A percentile compares a stretch with the other conserved stretches of the same genome.
Conservation (phyloP, 1,139 yeast genomes). For the Sugiyamaella paludigena region DNA sequence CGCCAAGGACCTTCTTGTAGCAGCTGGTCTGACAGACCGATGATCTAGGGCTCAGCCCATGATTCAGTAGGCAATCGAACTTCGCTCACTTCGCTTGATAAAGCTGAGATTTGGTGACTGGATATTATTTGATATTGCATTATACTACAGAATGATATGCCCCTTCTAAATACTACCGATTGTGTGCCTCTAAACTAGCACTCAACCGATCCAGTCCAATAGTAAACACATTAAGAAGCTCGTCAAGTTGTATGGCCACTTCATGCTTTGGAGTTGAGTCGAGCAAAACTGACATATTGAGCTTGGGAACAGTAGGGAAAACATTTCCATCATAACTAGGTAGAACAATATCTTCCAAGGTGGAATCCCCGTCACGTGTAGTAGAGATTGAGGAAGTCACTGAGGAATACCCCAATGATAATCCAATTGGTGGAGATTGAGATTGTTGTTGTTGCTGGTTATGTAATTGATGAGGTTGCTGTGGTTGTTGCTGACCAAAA, state of each 20-base stretch:
- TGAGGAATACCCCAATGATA: neutral
- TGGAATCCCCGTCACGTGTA: conserved; percentile 14
- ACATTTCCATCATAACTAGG: neutral
- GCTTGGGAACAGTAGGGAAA: conserved; percentile 26
- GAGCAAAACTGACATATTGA: conserved; percentile 33
- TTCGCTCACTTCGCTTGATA: too few species aligned
- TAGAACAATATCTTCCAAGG: conserved; percentile 16
- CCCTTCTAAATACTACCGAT: too few species aligned
- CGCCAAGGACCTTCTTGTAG: too few species aligned
- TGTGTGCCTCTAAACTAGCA: neutral
- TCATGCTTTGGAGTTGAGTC: conserved; percentile 35
- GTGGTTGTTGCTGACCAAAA: conserved; percentile 9
- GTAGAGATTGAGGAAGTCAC: conserved; percentile 8
- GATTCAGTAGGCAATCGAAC: too few species aligned
- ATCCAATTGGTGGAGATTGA: conserved; percentile 2
- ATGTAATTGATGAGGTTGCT: conserved; percentile 2
- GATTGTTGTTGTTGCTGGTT: conserved; percentile 6
- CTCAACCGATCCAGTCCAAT: conserved; percentile 29
- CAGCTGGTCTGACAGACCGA: too few species aligned
- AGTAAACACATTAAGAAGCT: conserved; percentile 30
- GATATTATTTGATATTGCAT: too few species aligned
- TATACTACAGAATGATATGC: too few species aligned
- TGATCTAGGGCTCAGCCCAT: too few species aligned
- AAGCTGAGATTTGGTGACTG: too few species aligned
- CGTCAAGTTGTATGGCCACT: conserved; percentile 31